Evolutionary conservation across 352 stramenopile species (phyloP).

Genomic region (Pythium sukuiense): DNA sequence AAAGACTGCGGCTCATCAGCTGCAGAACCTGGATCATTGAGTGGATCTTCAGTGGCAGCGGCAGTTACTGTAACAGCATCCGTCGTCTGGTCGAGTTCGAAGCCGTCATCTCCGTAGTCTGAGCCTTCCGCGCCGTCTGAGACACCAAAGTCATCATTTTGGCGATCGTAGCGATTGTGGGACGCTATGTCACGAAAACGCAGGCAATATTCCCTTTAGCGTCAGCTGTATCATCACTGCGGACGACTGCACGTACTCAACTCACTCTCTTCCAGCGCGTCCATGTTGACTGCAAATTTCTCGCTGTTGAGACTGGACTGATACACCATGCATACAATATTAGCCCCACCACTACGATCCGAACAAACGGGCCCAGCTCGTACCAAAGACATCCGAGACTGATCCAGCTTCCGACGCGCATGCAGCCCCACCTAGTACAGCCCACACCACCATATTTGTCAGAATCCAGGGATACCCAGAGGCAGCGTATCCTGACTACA

Average conservation of each 20-base stretch:
- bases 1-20: conserved; percentile 8
- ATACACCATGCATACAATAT: not conserved
- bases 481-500: too few relatives aligned
- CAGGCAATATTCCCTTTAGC: not conserved
- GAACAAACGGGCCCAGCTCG: not conserved
- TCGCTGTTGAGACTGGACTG: conserved; percentile 76
- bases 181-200: conserved; percentile 29
- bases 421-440: conserved; percentile 45
- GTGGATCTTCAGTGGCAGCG: not conserved
- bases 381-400: conserved; percentile 53
- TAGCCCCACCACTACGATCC: not conserved
- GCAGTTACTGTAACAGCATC: not conserved
- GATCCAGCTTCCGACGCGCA: conserved; percentile 44
- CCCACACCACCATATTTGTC: not conserved
- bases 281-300: conserved; percentile 68
- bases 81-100: conserved; percentile 63
- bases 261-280: conserved; percentile 48
- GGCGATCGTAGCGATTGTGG: conserved; percentile 39
- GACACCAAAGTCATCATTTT: conserved; percentile 27
- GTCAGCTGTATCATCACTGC: not conserved
- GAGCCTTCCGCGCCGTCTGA: conserved; percentile 18
- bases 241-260: not conserved
- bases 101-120: conserved; percentile 61
- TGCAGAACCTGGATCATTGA: not conserved
- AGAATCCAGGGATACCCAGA: too few relatives aligned